Evolutionary conservation across 2,329 filamentous ascomycete genomes (phyloP), one percentile per base, ranked within the genome.

Genomic region (Lasiodiplodia citricola): DNA sequence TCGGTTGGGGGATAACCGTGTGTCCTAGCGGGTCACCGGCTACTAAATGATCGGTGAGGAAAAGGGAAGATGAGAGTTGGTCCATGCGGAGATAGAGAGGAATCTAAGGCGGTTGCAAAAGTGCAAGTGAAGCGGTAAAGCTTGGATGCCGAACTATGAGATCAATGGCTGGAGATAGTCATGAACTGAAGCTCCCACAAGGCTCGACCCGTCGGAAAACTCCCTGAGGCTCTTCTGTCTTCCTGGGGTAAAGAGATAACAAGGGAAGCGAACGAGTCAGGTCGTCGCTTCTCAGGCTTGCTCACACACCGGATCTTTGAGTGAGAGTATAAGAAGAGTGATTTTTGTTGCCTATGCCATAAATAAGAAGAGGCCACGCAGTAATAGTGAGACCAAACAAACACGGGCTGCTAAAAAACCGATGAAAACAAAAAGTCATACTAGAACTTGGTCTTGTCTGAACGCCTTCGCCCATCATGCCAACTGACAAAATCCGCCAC

Each of bases 391-490:
- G n/a, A 28, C 37, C 31, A 35, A 51, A 51, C 28, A 47, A 31
- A 8, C 31, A 63, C n/a, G 56, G 52, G 38, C 25, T 54, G 31
- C 16, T n/a, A 41, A 41, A 50, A 56, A 55, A 55, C 41, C 44
- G 38, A 25, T 51, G 16, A 50, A 35, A 56, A n/a, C 16, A 50
- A 50, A 50, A 62, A 62, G 58, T 64, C 60, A 52, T 64, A 64
- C 60, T 64, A 64, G 52, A 64, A 50, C 41, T 64, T 64, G 60
- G 44, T 64, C 60, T 64, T 64, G 60, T 64, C 60, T 64, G 60
- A 64, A 64, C 60, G 60, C 60, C 60, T 52, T 64, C 60, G 47
- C 60, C 60, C 60, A 50, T 64, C 60, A 64, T 64, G 60, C 60
- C 44, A 52, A 64, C 58, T 28, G 31, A 47, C 13, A 64, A 31